Percentiles rank a stretch among this genome's conserved stretches.
phyloP scores from a whole-genome alignment of 495 filamentous ascomycete species.

The Thermochaetoides thermophila region DNA sequence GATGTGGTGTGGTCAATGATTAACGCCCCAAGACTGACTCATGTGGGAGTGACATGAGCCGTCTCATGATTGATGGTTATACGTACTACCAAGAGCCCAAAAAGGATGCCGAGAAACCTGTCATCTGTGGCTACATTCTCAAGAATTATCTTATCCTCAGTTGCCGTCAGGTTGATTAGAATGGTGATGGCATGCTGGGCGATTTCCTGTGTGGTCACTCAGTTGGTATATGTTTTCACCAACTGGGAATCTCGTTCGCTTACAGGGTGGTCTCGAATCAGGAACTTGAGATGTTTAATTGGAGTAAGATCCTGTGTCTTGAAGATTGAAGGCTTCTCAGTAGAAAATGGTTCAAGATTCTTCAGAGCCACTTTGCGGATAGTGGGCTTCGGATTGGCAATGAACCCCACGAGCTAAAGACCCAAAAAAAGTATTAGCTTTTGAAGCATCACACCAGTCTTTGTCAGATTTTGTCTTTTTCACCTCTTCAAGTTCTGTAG shows the following conservation, averaged over 20 bases:
- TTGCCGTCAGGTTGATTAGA: slow-evolving; percentile 81
- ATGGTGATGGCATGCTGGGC: slow-evolving; percentile 87
- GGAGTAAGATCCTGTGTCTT: slow-evolving; percentile 66
- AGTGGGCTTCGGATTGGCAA: slow-evolving; percentile 75
- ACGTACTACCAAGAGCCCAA: slow-evolving; percentile 64
- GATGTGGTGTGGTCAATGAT: too few relatives aligned
- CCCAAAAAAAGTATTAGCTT: too few relatives aligned
- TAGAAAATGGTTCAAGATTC: slow-evolving; percentile 73
- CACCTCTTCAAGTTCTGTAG: slow-evolving; percentile 73
- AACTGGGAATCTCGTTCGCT: slow-evolving; percentile 15
- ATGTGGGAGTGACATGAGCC: too few relatives aligned
- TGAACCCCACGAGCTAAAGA: slow-evolving; percentile 72
- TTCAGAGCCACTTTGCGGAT: slow-evolving; percentile 65
- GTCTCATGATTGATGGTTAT: too few relatives aligned
- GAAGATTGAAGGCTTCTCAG: slow-evolving; percentile 63
- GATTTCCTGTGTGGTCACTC: slow-evolving; percentile 44
- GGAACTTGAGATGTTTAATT: slow-evolving; percentile 75
- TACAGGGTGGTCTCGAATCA: slow-evolving; percentile 69
- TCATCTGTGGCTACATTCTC: slow-evolving; percentile 63
- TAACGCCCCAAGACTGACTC: too few relatives aligned
- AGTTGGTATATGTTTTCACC: neutral
- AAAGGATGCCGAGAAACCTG: slow-evolving; percentile 57
- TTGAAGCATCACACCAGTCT: too few relatives aligned
- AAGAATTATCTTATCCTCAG: slow-evolving; percentile 58
- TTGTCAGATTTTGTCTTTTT: slow-evolving; percentile 6